Evolutionary conservation across 306 rosid genomes (phyloP).

Genomic region (Astragalus glycyphyllos): DNA sequence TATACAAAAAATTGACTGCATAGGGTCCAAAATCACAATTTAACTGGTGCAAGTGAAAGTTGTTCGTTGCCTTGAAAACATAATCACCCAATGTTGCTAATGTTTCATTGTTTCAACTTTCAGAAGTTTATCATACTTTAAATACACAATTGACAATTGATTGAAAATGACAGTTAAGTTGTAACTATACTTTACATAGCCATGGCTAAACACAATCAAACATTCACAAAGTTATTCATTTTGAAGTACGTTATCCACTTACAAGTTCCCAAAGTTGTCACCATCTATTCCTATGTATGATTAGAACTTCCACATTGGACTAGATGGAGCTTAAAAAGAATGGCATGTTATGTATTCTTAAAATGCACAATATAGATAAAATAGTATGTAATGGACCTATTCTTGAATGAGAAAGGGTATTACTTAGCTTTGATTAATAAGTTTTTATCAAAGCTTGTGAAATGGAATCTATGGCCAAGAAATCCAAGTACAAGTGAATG

Average conservation of each 20-base stretch:
- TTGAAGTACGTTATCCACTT: background rate
- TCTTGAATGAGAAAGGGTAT: conserved; percentile 22
- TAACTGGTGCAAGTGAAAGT: no score
- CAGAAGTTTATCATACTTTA: background rate
- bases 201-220: conserved; percentile 10
- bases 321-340: conserved; percentile 12
- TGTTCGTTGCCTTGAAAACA: no score
- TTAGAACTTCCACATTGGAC: background rate
- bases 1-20: no score
- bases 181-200: background rate
- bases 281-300: conserved; percentile 29
- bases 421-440: background rate
- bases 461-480: conserved; percentile 31
- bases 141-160: conserved; percentile 6
- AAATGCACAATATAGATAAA: conserved; percentile 34
- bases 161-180: background rate
- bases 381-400: conserved; percentile 23
- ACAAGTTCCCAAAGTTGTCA: conserved; percentile 14
- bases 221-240: background rate
- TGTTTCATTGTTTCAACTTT: background rate
- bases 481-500: conserved; percentile 23
- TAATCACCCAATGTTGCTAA: background rate
- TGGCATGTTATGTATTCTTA: conserved; percentile 3
- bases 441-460: conserved; percentile 28
- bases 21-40: no score